These are phyloP conservation scores for Gaillardinia entomophila DNA, from an alignment of 805 yeast genomes.

Conservation along the genomic window DNA sequence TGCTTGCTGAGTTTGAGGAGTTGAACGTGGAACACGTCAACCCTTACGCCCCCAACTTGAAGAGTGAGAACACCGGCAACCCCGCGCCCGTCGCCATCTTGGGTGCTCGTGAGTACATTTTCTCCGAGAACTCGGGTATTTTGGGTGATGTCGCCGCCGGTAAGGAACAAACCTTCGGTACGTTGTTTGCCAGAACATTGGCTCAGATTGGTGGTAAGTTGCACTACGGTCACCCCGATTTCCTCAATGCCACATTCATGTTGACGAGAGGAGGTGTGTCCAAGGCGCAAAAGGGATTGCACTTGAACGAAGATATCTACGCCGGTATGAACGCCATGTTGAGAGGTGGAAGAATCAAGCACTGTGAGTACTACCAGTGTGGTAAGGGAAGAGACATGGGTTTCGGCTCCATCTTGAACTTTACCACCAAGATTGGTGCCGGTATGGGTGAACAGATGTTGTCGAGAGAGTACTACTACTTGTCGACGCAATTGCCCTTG, in stretches of 20 bases:
- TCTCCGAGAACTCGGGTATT: slow-evolving; percentile 81
- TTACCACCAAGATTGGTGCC: slow-evolving; percentile 85
- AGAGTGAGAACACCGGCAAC: slow-evolving; percentile 39
- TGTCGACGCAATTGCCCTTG: slow-evolving; percentile 75
- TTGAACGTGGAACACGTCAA: slow-evolving; percentile 68
- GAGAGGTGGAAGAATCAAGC: slow-evolving; percentile 85
- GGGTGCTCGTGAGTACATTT: slow-evolving; percentile 83
- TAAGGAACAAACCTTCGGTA: slow-evolving; percentile 86
- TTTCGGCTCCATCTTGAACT: slow-evolving; percentile 78
- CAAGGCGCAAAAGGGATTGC: slow-evolving; percentile 81
- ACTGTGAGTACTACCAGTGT: slow-evolving; percentile 83
- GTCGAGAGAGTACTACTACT: slow-evolving; percentile 75
- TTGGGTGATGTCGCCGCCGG: slow-evolving; percentile 89
- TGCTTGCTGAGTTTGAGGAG: slow-evolving; percentile 80
- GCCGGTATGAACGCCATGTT: slow-evolving; percentile 82
- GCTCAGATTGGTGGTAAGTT: slow-evolving; percentile 82
- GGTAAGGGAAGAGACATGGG: slow-evolving; percentile 90
- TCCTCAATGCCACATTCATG: slow-evolving; percentile 69
- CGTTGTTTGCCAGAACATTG: slow-evolving; percentile 75
- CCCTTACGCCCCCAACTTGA: slow-evolving; percentile 74
- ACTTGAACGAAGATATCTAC: slow-evolving; percentile 81
- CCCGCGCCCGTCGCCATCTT: slow-evolving; percentile 67
- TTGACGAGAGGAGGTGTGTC: slow-evolving; percentile 86
- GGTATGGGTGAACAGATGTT: slow-evolving; percentile 92
- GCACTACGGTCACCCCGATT: slow-evolving; percentile 89